Evolutionary conservation across 306 rosid genomes (phyloP), one percentile per base, ranked within the genome.

Genomic region (Begonia masoniana): DNA sequence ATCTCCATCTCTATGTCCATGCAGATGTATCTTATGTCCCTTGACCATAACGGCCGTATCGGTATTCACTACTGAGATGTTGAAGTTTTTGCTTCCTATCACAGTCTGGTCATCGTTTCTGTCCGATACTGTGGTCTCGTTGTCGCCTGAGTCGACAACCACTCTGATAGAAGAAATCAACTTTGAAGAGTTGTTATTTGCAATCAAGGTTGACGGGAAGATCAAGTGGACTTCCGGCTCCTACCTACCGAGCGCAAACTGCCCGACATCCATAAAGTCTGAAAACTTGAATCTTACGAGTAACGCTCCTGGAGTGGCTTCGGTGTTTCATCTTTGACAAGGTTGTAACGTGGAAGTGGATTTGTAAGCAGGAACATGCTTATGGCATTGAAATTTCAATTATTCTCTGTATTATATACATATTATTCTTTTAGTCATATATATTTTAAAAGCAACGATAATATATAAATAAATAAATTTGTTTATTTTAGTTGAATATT

Each of bases 61-160:
- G 94, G 85, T 10, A 48, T 84, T 12, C 79, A 76, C 62, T 84
- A 83, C 48, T 73, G 65, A 21, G 51, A 21, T 0, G 69, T 79
- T 16, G 67, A 61, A 62, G 61, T 62, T 53, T 75, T 61, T 50
- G 84, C 68, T 23, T 26, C 83, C 17, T 87, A 87, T 70, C 42
- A 41, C 76, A 15, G 69, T 78, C 10, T 87, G 96, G 92, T 83
- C 94, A 3, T 94, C 96, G 9, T 71, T 76, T 21, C 55, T 87
- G 55, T 72, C 19, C 60, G 91, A 80, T 0, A 9, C 13, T 10
- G 15, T 51, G 7, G 85, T 75, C 8, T 84, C 94, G 16, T 57
- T 87, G 3, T 62, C 85, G 3, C 94, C 92, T 6, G 26, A 35
- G 12, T 12, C 69, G 13, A 12, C 53, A 57, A 36, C 31, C 6